These are phyloP conservation scores for Fusarium metavorans DNA, from an alignment of 2,329 filamentous ascomycete genomes.

Conservation along the genomic window DNA sequence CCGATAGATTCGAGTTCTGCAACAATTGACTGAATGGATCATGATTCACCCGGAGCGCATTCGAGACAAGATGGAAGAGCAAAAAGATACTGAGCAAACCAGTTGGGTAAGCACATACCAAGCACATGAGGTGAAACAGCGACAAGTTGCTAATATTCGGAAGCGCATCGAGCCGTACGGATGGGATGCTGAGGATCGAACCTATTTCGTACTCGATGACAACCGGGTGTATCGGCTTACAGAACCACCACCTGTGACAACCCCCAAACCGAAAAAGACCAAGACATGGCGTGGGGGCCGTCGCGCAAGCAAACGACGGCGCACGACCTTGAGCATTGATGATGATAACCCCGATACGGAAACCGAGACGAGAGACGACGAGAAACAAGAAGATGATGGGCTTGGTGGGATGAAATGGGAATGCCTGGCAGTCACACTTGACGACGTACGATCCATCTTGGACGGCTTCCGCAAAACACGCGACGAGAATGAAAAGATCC, in stretches of 20 bases:
- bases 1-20: constrained; percentile 76
- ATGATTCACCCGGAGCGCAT: constrained; percentile 89
- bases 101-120: constrained; percentile 75
- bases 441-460: constrained; percentile 81
- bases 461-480: constrained; percentile 78
- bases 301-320: constrained; percentile 80
- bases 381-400: constrained; percentile 65
- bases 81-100: constrained; percentile 83
- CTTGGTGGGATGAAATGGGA: constrained; percentile 89
- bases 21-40: constrained; percentile 90
- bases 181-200: constrained; percentile 88
- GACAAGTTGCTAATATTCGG: constrained; percentile 25
- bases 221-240: constrained; percentile 91
- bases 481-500: constrained; percentile 85
- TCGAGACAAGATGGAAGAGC: constrained; percentile 86
- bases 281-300: constrained; percentile 63
- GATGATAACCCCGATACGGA: constrained; percentile 52
- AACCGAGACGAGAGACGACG: constrained; percentile 50
- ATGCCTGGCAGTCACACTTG: constrained; percentile 84
- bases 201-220: constrained; percentile 92
- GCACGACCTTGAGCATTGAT: constrained; percentile 56
- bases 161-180: constrained; percentile 85
- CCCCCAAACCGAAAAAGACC: constrained; percentile 74
- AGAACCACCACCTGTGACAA: constrained; percentile 76
- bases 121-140: constrained; percentile 46